Percentiles rank a stretch among this genome's conserved stretches.
These are phyloP conservation scores for Aphanocladium album DNA, from an alignment of 2,329 filamentous ascomycete genomes.

Conservation along the genomic window DNA sequence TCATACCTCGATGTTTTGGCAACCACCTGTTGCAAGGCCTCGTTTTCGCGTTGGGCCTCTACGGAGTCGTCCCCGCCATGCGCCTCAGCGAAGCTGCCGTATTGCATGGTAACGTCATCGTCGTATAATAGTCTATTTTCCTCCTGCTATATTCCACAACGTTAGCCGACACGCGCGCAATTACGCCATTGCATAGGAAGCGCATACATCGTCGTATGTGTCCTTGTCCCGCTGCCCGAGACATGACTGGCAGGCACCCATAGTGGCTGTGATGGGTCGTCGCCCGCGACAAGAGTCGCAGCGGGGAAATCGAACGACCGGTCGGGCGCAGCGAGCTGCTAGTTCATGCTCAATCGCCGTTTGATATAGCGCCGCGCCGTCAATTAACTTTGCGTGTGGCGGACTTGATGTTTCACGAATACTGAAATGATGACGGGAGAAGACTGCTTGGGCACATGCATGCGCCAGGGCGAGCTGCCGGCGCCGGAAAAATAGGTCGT, in stretches of 20 bases:
- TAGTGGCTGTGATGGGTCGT: conserved; percentile 22
- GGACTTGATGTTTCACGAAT: conserved; percentile 3
- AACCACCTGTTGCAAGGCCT: conserved; percentile 59
- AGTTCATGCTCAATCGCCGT: background rate
- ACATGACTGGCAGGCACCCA: conserved; percentile 60
- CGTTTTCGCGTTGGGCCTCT: conserved; percentile 59
- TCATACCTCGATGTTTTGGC: conserved; percentile 59
- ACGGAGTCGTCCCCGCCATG: conserved; percentile 52
- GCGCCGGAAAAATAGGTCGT: background rate
- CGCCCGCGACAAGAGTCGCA: background rate
- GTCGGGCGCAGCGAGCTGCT: background rate
- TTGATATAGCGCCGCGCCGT: background rate
- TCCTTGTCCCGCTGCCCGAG: conserved; percentile 48
- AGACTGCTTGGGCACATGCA: background rate
- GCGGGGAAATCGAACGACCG: background rate
- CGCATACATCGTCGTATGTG: conserved; percentile 49
- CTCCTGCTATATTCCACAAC: conserved; percentile 39
- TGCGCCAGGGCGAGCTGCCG: background rate
- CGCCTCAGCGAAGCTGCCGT: conserved; percentile 58
- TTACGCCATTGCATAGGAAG: background rate
- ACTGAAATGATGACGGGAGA: background rate
- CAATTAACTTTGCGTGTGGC: background rate
- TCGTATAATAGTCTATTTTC: conserved; percentile 57
- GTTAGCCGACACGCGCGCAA: background rate
- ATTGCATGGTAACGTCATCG: conserved; percentile 53